A percentile compares a stretch with the other conserved stretches of the same genome.
Evolutionary conservation across 345 rosid species (phyloP).

Genomic region (Lepidium didymum): DNA sequence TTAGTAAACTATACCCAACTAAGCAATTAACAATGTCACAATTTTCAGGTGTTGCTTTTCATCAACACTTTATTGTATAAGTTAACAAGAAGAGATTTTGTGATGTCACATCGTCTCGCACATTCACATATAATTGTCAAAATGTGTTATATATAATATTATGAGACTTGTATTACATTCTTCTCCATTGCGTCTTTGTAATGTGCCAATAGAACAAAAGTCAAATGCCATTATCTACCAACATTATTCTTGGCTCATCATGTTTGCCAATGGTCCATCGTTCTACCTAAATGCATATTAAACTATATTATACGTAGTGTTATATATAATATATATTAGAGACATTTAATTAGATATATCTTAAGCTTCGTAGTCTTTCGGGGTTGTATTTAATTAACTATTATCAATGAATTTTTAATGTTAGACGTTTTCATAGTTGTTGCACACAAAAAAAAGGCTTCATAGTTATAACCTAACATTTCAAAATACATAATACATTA

Average conservation of each 20-base stretch:
- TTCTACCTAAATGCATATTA: neutral
- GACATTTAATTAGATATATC: neutral
- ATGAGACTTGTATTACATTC: slow-evolving; percentile 11
- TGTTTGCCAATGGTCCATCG: slow-evolving; percentile 1
- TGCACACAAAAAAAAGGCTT: too few species aligned
- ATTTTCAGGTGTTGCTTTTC: slow-evolving; percentile 31
- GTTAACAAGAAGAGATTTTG: slow-evolving; percentile 8
- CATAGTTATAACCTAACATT: neutral
- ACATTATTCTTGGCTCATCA: slow-evolving; percentile 24
- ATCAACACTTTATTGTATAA: slow-evolving; percentile 8
- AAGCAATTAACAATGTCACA: slow-evolving; percentile 13
- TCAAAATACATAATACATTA: neutral
- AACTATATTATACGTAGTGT: neutral
- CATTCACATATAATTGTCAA: neutral
- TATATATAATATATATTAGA: neutral
- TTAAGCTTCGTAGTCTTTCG: neutral
- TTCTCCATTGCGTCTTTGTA: slow-evolving; percentile 26
- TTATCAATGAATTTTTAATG: neutral
- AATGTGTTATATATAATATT: neutral
- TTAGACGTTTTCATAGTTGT: neutral
- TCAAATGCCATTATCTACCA: slow-evolving; percentile 31
- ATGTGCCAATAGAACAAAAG: slow-evolving; percentile 28
- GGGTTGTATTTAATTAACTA: neutral
- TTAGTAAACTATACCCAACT: slow-evolving; percentile 2
- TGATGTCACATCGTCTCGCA: slow-evolving; percentile 32